phyloP scores from a whole-genome alignment of 2,329 filamentous ascomycete species.

The Huntiella moniliformis region DNA sequence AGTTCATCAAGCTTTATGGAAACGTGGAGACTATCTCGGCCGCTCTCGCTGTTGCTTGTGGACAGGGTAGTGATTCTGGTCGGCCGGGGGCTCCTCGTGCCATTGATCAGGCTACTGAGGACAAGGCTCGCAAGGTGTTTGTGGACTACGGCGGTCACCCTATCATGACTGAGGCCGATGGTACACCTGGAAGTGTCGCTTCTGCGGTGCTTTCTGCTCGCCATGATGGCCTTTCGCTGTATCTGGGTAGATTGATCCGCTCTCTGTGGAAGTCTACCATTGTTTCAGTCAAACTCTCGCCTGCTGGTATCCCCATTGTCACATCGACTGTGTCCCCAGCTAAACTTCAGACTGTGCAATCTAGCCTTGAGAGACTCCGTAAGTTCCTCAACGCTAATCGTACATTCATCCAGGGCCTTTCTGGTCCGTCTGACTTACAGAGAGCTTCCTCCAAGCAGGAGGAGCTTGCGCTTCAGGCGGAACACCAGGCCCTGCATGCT shows the following conservation, averaged over 20 bases:
- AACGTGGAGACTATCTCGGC: conserved; percentile 77
- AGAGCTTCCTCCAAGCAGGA: conserved; percentile 67
- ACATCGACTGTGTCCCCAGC: conserved; percentile 43
- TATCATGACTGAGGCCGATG: conserved; percentile 58
- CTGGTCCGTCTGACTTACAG: conserved; percentile 73
- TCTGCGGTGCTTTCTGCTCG: conserved; percentile 74
- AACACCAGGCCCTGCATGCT: conserved; percentile 80
- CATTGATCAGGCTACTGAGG: conserved; percentile 69
- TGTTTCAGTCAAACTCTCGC: conserved; percentile 31
- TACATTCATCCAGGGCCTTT: conserved; percentile 78
- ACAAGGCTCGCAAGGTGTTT: conserved; percentile 70
- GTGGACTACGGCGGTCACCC: conserved; percentile 86
- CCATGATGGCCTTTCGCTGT: conserved; percentile 73
- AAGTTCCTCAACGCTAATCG: conserved; percentile 78
- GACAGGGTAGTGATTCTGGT: conserved; percentile 58
- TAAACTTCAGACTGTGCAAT: conserved; percentile 62
- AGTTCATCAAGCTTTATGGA: conserved; percentile 72
- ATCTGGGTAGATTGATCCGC: conserved; percentile 72
- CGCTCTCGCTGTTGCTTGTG: conserved; percentile 83
- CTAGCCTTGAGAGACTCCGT: conserved; percentile 58
- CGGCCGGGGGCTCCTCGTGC: conserved; percentile 54
- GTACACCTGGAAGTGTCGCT: conserved; percentile 55
- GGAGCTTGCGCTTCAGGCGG: conserved; percentile 78
- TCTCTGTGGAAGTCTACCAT: conserved; percentile 74
- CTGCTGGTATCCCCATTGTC: conserved; percentile 44